Evolutionary conservation across 2,329 filamentous ascomycete species (phyloP).

Genomic region (Magnaporthiopsis poae): DNA sequence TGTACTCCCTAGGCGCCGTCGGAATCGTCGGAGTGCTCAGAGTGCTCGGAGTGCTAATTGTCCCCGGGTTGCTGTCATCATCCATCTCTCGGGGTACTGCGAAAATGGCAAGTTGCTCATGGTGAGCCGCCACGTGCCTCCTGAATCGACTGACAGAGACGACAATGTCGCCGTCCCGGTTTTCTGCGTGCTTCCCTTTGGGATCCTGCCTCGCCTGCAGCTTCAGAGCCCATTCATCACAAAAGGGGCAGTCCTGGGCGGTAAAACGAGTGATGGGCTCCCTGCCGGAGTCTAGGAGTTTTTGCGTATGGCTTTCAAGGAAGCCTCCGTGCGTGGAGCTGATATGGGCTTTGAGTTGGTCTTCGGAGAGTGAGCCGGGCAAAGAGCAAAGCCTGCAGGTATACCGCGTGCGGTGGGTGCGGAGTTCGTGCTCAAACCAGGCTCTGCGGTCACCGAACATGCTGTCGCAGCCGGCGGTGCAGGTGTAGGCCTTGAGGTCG

Average conservation of each 20-base stretch:
- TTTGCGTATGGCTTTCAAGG: background rate
- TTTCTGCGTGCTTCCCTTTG: background rate
- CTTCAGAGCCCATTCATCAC: background rate
- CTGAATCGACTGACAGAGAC: background rate
- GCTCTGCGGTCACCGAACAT: constrained; percentile 3
- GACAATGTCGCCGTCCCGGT: too few relatives aligned
- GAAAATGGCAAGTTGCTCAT: constrained; percentile 3
- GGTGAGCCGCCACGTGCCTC: constrained; percentile 1
- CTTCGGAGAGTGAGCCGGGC: background rate
- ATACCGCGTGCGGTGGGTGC: background rate
- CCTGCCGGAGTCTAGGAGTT: too few relatives aligned
- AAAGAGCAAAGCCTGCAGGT: background rate
- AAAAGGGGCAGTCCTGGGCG: background rate
- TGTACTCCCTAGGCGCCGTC: constrained; percentile 15
- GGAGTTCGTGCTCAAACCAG: constrained; percentile 4
- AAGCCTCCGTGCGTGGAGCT: background rate
- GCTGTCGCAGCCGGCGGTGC: background rate
- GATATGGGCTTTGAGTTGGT: background rate
- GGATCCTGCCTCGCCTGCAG: background rate
- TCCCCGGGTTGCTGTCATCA: background rate
- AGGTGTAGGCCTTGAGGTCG: constrained; percentile 3
- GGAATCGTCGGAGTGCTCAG: constrained; percentile 18
- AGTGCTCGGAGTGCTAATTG: too few relatives aligned
- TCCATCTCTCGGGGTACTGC: background rate
- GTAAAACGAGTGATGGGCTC: background rate